A percentile compares a stretch with the other conserved stretches of the same genome.
These are phyloP conservation scores for Kondoa malvinella DNA, from an alignment of 768 basidiomycete species.

Conservation along the genomic window DNA sequence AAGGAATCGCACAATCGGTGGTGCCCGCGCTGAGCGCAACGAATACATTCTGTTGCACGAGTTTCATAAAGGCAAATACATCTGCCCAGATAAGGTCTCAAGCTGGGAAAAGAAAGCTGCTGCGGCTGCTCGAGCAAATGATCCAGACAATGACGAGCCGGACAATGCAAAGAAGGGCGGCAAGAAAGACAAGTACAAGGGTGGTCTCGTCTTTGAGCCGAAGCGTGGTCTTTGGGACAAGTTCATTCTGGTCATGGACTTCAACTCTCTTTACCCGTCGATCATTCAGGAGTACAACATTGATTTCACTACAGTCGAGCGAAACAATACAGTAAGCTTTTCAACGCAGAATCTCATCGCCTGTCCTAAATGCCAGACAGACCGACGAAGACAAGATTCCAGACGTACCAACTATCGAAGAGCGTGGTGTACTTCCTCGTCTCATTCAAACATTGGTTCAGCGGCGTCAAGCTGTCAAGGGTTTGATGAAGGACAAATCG, in stretches of 20 bases:
- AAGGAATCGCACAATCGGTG: constrained; percentile 75
- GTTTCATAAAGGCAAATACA: constrained; percentile 86
- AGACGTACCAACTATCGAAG: constrained; percentile 57
- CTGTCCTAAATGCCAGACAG: constrained; percentile 20
- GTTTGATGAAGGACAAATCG: constrained; percentile 70
- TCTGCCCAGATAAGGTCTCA: constrained; percentile 72
- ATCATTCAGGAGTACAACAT: constrained; percentile 99
- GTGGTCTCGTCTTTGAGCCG: constrained; percentile 92
- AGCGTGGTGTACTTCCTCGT: constrained; percentile 74
- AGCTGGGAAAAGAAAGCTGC: constrained; percentile 57
- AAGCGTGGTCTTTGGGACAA: constrained; percentile 93
- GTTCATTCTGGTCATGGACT: constrained; percentile 97
- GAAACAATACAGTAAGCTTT: constrained; percentile 18
- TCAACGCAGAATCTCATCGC: background rate
- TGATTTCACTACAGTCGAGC: constrained; percentile 89
- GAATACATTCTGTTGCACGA: constrained; percentile 97
- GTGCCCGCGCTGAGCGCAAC: constrained; percentile 94
- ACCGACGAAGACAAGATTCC: constrained; percentile 63
- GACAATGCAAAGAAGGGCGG: constrained; percentile 39
- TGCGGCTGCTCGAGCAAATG: constrained; percentile 39
- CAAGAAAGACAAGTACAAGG: constrained; percentile 86
- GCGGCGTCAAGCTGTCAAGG: constrained; percentile 76
- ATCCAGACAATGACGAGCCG: constrained; percentile 41
- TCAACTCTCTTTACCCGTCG: constrained; percentile 96
- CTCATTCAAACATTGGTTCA: constrained; percentile 93